Evolutionary conservation across 768 basidiomycete genomes (phyloP).

Genomic region (Strobilomyces echinocephalus): DNA sequence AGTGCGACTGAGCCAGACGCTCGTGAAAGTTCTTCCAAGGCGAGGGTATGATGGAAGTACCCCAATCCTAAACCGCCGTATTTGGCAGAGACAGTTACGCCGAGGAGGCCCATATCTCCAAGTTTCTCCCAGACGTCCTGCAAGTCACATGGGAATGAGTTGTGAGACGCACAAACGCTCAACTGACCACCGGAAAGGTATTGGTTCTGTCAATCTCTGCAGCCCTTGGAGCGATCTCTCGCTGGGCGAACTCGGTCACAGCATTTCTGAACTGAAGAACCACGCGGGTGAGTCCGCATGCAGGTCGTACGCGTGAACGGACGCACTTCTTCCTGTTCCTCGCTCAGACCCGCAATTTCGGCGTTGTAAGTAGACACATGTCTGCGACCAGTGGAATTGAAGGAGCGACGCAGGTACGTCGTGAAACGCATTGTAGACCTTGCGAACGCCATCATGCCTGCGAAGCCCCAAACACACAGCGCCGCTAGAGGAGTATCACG

Average conservation of each 20-base stretch:
- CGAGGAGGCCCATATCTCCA: conserved; percentile 88
- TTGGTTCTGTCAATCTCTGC: conserved; percentile 84
- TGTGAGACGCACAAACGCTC: background rate
- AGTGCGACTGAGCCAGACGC: conserved; percentile 91
- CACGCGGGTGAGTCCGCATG: background rate
- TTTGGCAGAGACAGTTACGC: conserved; percentile 74
- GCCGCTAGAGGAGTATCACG: conserved; percentile 9
- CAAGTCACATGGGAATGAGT: conserved; percentile 11
- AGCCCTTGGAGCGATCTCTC: conserved; percentile 81
- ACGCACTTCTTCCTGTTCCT: conserved; percentile 74
- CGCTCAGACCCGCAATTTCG: conserved; percentile 70
- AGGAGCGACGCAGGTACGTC: background rate
- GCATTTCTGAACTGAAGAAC: conserved; percentile 69
- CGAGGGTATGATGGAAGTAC: conserved; percentile 83
- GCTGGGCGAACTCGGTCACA: conserved; percentile 72
- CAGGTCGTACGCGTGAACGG: background rate
- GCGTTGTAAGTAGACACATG: conserved; percentile 58
- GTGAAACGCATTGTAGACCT: conserved; percentile 9
- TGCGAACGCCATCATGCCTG: conserved; percentile 9
- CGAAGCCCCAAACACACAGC: conserved; percentile 1
- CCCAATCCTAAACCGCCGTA: conserved; percentile 82
- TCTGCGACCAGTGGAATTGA: conserved; percentile 3
- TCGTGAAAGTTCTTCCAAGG: conserved; percentile 90
- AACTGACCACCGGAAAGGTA: conserved; percentile 65
- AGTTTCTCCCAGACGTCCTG: conserved; percentile 88